These are phyloP conservation scores for Oehlia diaphana DNA, from an alignment of 192 early-diverging fungal species.

Conservation along the genomic window DNA sequence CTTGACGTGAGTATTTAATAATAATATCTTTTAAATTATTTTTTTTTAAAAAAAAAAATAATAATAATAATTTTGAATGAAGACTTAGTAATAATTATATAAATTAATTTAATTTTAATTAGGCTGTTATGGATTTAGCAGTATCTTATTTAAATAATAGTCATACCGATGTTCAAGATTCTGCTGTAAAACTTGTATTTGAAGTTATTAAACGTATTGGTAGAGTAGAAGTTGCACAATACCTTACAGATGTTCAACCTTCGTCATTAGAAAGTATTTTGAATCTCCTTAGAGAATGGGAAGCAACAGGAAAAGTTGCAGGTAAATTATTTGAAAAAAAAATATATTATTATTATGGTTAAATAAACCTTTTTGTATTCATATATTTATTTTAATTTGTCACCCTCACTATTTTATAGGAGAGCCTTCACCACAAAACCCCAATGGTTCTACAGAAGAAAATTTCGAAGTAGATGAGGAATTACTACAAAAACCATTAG, in stretches of 20 bases:
- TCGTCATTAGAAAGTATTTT: constrained; percentile 28
- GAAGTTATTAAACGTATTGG: constrained; percentile 43
- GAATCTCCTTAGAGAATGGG: constrained; percentile 10
- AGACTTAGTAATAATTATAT: neutral
- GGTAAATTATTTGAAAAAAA: neutral
- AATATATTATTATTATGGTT: too few species aligned
- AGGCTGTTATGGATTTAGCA: constrained; percentile 57
- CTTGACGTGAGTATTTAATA: constrained; percentile 41
- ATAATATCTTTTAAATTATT: neutral
- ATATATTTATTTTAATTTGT: neutral
- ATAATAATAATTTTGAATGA: neutral
- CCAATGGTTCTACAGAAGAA: neutral
- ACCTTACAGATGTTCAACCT: constrained; percentile 39
- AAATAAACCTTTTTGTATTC: too few species aligned
- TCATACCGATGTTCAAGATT: constrained; percentile 61
- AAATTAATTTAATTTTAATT: neutral
- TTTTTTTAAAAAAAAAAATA: neutral
- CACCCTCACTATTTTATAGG: too few species aligned
- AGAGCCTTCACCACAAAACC: neutral
- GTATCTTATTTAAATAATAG: constrained; percentile 58
- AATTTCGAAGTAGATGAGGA: constrained; percentile 4
- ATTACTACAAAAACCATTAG: constrained; percentile 13
- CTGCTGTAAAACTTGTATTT: constrained; percentile 55
- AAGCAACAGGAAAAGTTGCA: constrained; percentile 5
- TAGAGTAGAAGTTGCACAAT: constrained; percentile 40